Evolutionary conservation across 495 filamentous ascomycete genomes (phyloP).

Genomic region (Stereocaulon alpinum): DNA sequence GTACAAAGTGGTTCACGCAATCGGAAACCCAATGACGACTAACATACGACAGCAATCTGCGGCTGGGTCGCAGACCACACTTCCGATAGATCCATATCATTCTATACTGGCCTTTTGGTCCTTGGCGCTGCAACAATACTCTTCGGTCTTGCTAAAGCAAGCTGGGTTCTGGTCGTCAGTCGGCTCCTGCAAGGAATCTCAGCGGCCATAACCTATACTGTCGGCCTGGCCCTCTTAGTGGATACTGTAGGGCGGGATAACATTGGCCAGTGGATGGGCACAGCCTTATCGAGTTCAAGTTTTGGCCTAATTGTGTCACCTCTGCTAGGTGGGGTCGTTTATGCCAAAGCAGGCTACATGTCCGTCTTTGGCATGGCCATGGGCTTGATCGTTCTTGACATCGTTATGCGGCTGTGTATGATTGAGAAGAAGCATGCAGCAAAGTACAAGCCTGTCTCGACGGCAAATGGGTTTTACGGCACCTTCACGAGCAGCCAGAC

Average conservation of each 20-base stretch:
- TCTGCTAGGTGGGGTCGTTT: conserved; percentile 63
- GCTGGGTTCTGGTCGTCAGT: conserved; percentile 19
- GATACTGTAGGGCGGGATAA: conserved; percentile 51
- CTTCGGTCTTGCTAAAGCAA: conserved; percentile 16
- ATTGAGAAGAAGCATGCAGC: conserved; percentile 48
- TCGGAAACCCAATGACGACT: neutral
- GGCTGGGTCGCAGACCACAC: conserved; percentile 23
- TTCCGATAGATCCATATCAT: conserved; percentile 11
- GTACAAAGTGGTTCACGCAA: neutral
- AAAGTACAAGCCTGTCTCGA: conserved; percentile 36
- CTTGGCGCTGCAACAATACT: conserved; percentile 17
- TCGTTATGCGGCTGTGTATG: conserved; percentile 47
- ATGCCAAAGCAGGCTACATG: conserved; percentile 44
- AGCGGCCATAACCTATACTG: conserved; percentile 73
- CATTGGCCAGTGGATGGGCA: conserved; percentile 23
- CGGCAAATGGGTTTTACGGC: conserved; percentile 16
- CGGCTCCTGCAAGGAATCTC: conserved; percentile 33
- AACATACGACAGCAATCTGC: conserved; percentile 14
- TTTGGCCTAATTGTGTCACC: conserved; percentile 33
- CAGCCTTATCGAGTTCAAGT: conserved; percentile 18
- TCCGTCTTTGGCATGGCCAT: conserved; percentile 47
- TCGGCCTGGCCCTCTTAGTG: conserved; percentile 65
- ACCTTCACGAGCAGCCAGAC: conserved; percentile 12
- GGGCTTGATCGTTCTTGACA: conserved; percentile 44
- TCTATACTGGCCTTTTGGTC: conserved; percentile 18